Conservation (phyloP, 129 eudicot species). For the Pittosporum tobira region DNA sequence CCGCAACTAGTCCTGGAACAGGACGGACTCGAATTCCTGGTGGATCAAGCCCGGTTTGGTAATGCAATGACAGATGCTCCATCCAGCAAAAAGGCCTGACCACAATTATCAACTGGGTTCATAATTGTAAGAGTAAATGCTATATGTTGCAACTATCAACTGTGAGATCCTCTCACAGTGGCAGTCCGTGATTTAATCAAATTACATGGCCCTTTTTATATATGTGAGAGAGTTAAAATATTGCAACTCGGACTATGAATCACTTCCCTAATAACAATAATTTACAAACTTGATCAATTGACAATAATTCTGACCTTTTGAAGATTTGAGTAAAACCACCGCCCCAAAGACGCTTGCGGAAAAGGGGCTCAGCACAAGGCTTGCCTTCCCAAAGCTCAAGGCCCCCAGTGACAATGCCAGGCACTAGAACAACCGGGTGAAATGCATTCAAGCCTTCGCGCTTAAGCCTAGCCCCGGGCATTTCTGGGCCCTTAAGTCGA, state of each 20-base stretch:
- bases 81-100: conserved; percentile 90
- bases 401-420: conserved; percentile 92
- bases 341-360: conserved; percentile 84
- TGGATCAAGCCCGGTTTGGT: conserved; percentile 92
- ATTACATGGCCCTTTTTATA: too few relatives aligned
- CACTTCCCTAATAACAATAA: too few relatives aligned
- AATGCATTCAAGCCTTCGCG: conserved; percentile 60
- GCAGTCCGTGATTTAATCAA: too few relatives aligned
- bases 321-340: conserved; percentile 75
- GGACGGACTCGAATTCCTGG: conserved; percentile 94
- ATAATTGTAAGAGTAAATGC: neutral
- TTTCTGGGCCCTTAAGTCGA: conserved; percentile 43
- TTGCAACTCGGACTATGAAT: too few relatives aligned
- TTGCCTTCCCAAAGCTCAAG: conserved; percentile 97
- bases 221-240: too few relatives aligned
- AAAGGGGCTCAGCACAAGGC: conserved; percentile 75
- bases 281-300: too few relatives aligned
- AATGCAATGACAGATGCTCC: conserved; percentile 87
- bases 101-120: conserved; percentile 7
- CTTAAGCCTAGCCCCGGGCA: conserved; percentile 69
- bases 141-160: too few relatives aligned
- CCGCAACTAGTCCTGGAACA: conserved; percentile 83
- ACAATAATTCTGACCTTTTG: conserved; percentile 55
- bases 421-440: conserved; percentile 85
- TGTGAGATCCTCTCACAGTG: too few relatives aligned